A percentile compares a stretch with the other conserved stretches of the same genome.
Evolutionary conservation across 2,329 filamentous ascomycete species (phyloP).

Genomic region (Bertia moriformis): DNA sequence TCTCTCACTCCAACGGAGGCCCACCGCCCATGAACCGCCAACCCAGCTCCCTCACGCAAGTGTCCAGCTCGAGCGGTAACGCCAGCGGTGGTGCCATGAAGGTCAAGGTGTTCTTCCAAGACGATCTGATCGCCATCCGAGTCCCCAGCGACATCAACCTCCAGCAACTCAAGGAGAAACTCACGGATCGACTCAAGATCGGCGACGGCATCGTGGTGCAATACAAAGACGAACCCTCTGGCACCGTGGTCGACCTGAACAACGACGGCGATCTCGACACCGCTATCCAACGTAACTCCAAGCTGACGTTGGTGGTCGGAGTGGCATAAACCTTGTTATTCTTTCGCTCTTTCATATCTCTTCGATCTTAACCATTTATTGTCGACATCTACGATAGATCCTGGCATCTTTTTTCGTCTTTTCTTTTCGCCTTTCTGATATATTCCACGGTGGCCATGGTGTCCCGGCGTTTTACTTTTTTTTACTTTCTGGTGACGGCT

Average conservation of each 20-base stretch:
- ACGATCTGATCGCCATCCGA: slow-evolving; percentile 52
- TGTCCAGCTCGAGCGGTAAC: slow-evolving; percentile 3
- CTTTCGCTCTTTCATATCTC: background rate
- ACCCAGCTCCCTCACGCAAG: slow-evolving; percentile 21
- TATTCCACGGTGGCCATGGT: no score
- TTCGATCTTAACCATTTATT: background rate
- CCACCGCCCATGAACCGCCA: background rate
- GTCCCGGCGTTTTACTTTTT: no score
- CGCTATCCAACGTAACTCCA: slow-evolving; percentile 45
- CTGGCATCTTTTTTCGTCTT: background rate
- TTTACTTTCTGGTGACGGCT: no score
- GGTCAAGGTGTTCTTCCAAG: slow-evolving; percentile 55
- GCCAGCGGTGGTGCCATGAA: slow-evolving; percentile 28
- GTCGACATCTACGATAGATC: background rate
- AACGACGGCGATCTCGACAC: slow-evolving; percentile 44
- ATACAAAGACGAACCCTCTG: slow-evolving; percentile 45
- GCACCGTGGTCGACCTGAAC: slow-evolving; percentile 38
- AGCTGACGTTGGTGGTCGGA: slow-evolving; percentile 36
- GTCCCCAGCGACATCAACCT: slow-evolving; percentile 44
- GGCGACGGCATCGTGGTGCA: slow-evolving; percentile 31
- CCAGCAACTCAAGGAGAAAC: slow-evolving; percentile 42
- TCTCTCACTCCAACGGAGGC: background rate
- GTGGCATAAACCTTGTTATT: background rate
- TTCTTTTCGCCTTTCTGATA: no score
- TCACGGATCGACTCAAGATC: slow-evolving; percentile 43